Base-by-base conservation (phyloP, 768 basidiomycete genomes). In the Boletus rex-veris region DNA sequence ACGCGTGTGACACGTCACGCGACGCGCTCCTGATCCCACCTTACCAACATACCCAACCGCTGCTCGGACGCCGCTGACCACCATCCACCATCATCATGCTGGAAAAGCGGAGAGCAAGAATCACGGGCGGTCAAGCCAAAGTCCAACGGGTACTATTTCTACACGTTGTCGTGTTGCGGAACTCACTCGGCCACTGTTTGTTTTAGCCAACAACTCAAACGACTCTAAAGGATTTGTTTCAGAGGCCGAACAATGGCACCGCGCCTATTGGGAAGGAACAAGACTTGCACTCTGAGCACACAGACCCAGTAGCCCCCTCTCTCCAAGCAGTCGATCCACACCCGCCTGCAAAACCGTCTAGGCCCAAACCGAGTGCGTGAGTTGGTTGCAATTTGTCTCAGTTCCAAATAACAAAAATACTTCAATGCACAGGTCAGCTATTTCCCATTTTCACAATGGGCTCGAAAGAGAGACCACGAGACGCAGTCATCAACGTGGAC, bases 221-320 rank as follows among this genome's bases (percentile, higher is more conserved):
- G 46, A 71, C 68, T 18, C 60, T 73, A 7, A 57, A 57, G 36
- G 60, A 62, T 19, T 62, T 55, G 56, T 65, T 69, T 50, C 63
- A 50, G 57, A 64, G 36, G 51, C 59, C 53, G 3, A 48, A 59
- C 24, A n/a, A n/a, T n/a, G 26, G 46, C 0, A 18, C 5, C 1
- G 26, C 38, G 4, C 16, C 45, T 30, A 8, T 38, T 3, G 47
- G 1, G 24, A 49, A 53, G 26, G 31, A 15, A 31, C 55, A 55
- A n/a, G 54, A 48, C 15, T 15, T 19, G 44, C 36, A 39, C 10
- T 5, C 12, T 30, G 48, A 56, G 39, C 30, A 45, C n/a, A 30
- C 39, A 14, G 48, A 40, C 28, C 40, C 35, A 5, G 44, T 15
- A 5, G 2, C 47, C 5, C 40, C 31, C 33, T 38, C 40, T 35